These are phyloP conservation scores for Apiotrichum veenhuisii DNA, from an alignment of 1,284 basidiomycete species.

Conservation along the genomic window DNA sequence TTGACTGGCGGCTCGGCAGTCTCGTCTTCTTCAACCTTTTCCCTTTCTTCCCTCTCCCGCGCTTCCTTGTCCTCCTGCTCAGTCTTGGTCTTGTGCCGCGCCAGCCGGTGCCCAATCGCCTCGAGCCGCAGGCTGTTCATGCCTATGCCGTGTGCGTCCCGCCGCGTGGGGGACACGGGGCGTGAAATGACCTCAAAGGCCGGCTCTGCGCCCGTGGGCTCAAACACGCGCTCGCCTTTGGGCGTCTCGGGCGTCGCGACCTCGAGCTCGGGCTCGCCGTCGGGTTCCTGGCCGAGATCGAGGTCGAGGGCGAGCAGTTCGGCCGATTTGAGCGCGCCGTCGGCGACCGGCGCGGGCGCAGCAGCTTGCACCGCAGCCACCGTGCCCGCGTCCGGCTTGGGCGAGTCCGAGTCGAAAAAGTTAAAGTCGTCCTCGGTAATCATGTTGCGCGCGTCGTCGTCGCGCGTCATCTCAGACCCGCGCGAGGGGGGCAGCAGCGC, in stretches of 20 bases:
- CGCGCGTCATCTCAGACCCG: not conserved
- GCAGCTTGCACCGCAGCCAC: too few relatives aligned
- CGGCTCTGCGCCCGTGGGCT: constrained; percentile 3
- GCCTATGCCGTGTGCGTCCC: not conserved
- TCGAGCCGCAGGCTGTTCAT: not conserved
- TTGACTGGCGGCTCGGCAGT: constrained; percentile 1
- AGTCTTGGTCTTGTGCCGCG: not conserved
- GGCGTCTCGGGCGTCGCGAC: constrained; percentile 4
- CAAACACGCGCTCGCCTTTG: constrained; percentile 2
- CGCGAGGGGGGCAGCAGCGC: not conserved
- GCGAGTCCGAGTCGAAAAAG: constrained; percentile 47
- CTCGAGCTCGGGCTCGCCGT: not conserved
- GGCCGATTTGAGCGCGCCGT: too few relatives aligned
- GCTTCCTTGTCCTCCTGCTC: not conserved
- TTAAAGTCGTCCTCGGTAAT: constrained; percentile 47
- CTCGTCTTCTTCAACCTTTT: not conserved
- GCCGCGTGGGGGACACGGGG: not conserved
- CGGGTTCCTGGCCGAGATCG: not conserved
- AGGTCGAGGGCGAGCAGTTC: too few relatives aligned
- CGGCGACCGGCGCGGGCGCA: too few relatives aligned
- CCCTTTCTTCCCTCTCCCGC: not conserved
- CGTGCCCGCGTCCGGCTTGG: constrained; percentile 2
- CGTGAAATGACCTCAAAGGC: constrained; percentile 5
- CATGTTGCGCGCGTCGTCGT: constrained; percentile 2
- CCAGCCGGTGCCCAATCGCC: not conserved